Conservation (phyloP, 805 yeast species). For the Yarrowia phangngaensis region DNA sequence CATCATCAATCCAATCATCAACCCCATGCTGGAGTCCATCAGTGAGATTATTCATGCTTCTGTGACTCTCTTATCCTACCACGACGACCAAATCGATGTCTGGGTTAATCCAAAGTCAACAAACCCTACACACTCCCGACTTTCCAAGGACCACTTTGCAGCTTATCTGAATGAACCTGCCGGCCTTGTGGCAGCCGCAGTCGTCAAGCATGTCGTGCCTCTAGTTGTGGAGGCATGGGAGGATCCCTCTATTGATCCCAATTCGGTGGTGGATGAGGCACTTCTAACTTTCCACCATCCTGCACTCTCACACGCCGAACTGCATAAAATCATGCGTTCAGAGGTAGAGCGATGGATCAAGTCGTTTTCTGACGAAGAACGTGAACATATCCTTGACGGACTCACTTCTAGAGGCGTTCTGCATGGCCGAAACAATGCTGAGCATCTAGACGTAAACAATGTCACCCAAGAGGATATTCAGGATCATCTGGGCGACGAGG, state of each 20-base stretch:
- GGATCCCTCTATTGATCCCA: slow-evolving; percentile 28
- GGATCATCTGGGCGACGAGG: slow-evolving; percentile 6
- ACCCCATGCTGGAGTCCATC: slow-evolving; percentile 30
- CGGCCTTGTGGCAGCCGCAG: slow-evolving; percentile 30
- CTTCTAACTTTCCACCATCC: slow-evolving; percentile 33
- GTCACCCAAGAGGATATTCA: slow-evolving; percentile 11
- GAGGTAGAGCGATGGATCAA: slow-evolving; percentile 30
- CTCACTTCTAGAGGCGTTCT: slow-evolving; percentile 24
- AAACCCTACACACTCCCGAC: slow-evolving; percentile 32
- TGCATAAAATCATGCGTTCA: slow-evolving; percentile 29
- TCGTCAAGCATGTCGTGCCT: slow-evolving; percentile 30
- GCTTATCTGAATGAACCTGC: slow-evolving; percentile 33
- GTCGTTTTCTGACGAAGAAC: slow-evolving; percentile 20
- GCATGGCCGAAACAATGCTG: slow-evolving; percentile 22
- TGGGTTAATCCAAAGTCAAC: slow-evolving; percentile 31
- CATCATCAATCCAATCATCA: slow-evolving; percentile 31
- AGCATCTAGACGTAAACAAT: slow-evolving; percentile 21
- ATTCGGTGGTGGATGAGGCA: slow-evolving; percentile 28
- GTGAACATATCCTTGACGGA: slow-evolving; percentile 21
- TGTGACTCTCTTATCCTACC: slow-evolving; percentile 28
- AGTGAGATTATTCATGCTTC: slow-evolving; percentile 30
- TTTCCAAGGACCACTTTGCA: slow-evolving; percentile 34
- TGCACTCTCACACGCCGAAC: slow-evolving; percentile 27
- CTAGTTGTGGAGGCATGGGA: slow-evolving; percentile 32
- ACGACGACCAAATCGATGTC: slow-evolving; percentile 33